Percentiles rank a stretch among this genome's conserved stretches.
Conservation (phyloP, 1,284 basidiomycete species). For the Hortiboletus rubellus region DNA sequence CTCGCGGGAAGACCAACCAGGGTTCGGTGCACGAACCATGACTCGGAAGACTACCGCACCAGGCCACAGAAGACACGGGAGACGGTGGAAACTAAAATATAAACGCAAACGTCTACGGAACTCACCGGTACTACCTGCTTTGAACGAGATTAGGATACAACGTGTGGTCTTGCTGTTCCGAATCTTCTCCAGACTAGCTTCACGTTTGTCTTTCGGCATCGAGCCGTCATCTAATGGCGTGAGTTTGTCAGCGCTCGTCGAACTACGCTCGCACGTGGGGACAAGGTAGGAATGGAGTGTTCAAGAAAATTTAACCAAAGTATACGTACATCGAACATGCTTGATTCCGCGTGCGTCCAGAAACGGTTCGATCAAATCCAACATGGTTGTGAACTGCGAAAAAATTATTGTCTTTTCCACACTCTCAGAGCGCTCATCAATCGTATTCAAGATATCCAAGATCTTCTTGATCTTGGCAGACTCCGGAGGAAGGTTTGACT, state of each 20-base stretch:
- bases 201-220: constrained; percentile 77
- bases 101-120: constrained; percentile 7
- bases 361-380: constrained; percentile 86
- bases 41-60: neutral
- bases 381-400: constrained; percentile 88
- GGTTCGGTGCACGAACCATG: neutral
- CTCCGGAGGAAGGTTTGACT: constrained; percentile 51
- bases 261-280: neutral
- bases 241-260: constrained; percentile 4
- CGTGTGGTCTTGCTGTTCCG: constrained; percentile 55
- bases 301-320: constrained; percentile 1
- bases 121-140: constrained; percentile 86
- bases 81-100: neutral
- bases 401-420: constrained; percentile 91
- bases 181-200: constrained; percentile 74
- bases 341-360: constrained; percentile 62
- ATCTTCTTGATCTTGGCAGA: constrained; percentile 91
- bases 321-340: constrained; percentile 81
- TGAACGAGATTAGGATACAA: constrained; percentile 95
- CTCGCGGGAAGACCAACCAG: neutral
- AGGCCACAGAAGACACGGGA: neutral
- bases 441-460: constrained; percentile 67
- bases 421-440: constrained; percentile 61
- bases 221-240: constrained; percentile 74
- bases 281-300: neutral